Evolutionary conservation across 805 yeast genomes (phyloP), one percentile per base, ranked within the genome.

Genomic region (Suhomyces vadensis): DNA sequence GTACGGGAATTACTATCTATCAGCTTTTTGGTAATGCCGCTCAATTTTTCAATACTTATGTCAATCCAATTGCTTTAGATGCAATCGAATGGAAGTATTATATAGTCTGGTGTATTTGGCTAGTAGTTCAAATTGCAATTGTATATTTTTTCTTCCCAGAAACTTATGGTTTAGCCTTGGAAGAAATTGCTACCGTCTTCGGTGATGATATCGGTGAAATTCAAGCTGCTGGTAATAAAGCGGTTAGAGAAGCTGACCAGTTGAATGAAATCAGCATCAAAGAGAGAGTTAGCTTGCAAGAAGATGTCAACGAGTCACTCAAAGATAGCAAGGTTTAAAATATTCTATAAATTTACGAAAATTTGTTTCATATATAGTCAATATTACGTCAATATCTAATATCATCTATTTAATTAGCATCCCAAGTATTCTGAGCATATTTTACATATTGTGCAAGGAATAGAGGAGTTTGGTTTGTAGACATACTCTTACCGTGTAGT

Each of bases 71-170:
- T 21, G 51, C 48, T 7, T 58, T 50, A 58, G 66, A 23, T 58
- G 64, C 57, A 41, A 77, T 81, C 46, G 70, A 75, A 31, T 81
- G 84, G 83, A 76, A 71, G 57, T 77, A 84, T 10, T 81, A 79
- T 57, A 63, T 74, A 45, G 72, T 81, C 46, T 81, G 78, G 56
- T 84, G 77, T 42, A 68, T 69, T 19, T 77, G 76, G 60, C 27
- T 47, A 41, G 56, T 52, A 17, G 65, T 65, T 14, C 62, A 64
- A 39, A 44, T 63, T 33, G 47, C 53, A 25, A 56, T 63, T 21
- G 61, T 67, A 25, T 73, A 46, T 44, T 64, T 74, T 51, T 77
- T 76, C 55, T 77, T 72, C 69, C 85, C 85, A 21, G 87, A 82
- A 56, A 82, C 87, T 13, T 77, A 72, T 49, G 83, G 82, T 21